phyloP scores from a whole-genome alignment of 805 yeast species.

The Wickerhamiella alocasiicola region DNA sequence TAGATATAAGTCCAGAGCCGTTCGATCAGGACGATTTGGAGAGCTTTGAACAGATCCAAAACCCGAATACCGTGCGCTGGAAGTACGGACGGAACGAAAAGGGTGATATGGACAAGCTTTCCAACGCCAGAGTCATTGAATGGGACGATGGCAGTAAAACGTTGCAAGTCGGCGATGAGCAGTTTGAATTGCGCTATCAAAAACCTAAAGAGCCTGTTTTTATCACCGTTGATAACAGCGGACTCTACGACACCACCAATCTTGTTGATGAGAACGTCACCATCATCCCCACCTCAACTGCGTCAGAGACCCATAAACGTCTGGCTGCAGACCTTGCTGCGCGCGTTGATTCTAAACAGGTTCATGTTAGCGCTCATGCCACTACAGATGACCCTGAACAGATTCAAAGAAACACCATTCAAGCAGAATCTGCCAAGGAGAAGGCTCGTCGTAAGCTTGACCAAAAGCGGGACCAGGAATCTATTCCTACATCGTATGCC shows the following conservation, averaged over 20 bases:
- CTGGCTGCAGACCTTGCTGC: constrained; percentile 40
- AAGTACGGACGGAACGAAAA: constrained; percentile 61
- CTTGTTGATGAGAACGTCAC: constrained; percentile 52
- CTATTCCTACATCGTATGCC: constrained; percentile 3
- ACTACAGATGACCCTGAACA: constrained; percentile 35
- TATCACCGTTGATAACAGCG: constrained; percentile 54
- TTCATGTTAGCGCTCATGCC: constrained; percentile 27
- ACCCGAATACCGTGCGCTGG: constrained; percentile 76
- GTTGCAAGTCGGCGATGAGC: constrained; percentile 73
- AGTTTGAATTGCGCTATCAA: constrained; percentile 57
- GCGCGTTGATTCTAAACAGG: constrained; percentile 21
- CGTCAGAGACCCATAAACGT: constrained; percentile 67
- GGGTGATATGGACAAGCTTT: constrained; percentile 58
- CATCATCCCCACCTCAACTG: constrained; percentile 83
- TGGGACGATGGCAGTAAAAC: constrained; percentile 93
- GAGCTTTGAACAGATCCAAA: constrained; percentile 36
- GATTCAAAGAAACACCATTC: constrained; percentile 33
- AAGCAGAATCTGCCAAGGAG: constrained; percentile 29
- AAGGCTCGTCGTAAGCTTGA: constrained; percentile 33
- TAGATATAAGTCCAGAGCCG: constrained; percentile 73
- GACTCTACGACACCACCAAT: constrained; percentile 58
- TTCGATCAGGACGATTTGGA: constrained; percentile 42
- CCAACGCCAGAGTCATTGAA: constrained; percentile 78
- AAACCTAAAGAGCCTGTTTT: constrained; percentile 59
- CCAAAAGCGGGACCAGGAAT: constrained; percentile 24